phyloP scores from a whole-genome alignment of 176 grass and related monocot genomes.

The Avena insularis region DNA sequence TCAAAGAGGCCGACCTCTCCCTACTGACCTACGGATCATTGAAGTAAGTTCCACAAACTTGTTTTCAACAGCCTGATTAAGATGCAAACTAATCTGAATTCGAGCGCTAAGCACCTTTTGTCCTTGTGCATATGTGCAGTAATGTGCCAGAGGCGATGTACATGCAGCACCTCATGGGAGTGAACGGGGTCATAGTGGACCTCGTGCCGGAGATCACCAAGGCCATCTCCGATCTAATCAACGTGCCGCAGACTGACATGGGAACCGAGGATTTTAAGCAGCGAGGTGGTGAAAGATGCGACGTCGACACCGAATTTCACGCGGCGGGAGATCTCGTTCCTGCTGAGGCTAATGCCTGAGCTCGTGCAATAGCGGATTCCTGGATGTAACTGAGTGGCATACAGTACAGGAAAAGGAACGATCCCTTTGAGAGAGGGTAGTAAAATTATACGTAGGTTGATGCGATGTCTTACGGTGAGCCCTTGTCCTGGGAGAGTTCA shows the following conservation, averaged over 20 bases:
- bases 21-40: slow-evolving; percentile 80
- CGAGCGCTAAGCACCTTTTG: background rate
- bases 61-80: too few species aligned
- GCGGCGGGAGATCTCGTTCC: slow-evolving; percentile 71
- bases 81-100: background rate
- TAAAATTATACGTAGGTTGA: background rate
- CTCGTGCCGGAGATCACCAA: slow-evolving; percentile 81
- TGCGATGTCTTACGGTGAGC: background rate
- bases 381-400: background rate
- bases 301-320: slow-evolving; percentile 64
- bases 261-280: slow-evolving; percentile 20
- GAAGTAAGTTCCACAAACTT: slow-evolving; percentile 58
- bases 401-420: background rate
- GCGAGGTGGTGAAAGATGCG: background rate
- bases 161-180: slow-evolving; percentile 90
- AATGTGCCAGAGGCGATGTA: slow-evolving; percentile 90
- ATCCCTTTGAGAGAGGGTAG: background rate
- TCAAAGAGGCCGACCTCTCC: slow-evolving; percentile 82
- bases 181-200: slow-evolving; percentile 86
- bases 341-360: slow-evolving; percentile 89
- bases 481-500: background rate
- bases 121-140: slow-evolving; percentile 36
- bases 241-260: slow-evolving; percentile 1
- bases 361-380: slow-evolving; percentile 61
- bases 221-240: slow-evolving; percentile 59